phyloP scores from a whole-genome alignment of 2,329 filamentous ascomycete species.

The Fusarium keratoplasticum region DNA sequence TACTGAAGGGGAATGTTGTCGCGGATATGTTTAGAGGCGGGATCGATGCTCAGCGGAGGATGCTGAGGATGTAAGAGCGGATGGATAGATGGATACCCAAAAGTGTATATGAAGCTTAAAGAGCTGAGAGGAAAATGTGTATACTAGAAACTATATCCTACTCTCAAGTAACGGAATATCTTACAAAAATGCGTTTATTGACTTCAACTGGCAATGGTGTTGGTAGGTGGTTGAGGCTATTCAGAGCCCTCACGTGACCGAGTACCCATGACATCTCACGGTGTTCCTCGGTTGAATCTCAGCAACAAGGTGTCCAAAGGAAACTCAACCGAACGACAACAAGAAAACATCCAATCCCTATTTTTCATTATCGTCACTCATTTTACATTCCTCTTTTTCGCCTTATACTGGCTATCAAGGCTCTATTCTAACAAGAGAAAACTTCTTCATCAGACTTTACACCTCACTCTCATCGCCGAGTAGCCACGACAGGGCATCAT shows the following conservation, averaged over 20 bases:
- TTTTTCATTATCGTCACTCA: neutral
- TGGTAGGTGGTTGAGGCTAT: neutral
- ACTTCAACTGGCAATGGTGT: neutral
- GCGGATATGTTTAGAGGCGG: constrained; percentile 79
- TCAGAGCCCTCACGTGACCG: constrained; percentile 36
- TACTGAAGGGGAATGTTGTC: constrained; percentile 75
- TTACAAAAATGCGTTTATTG: neutral
- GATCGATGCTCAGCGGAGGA: constrained; percentile 66
- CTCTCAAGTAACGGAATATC: neutral
- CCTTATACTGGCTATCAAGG: neutral
- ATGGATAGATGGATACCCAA: constrained; percentile 27
- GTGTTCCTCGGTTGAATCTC: neutral
- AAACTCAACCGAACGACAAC: neutral
- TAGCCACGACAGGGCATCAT: neutral
- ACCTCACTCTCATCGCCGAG: neutral
- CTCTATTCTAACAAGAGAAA: neutral
- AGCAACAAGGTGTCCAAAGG: neutral
- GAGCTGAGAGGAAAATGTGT: neutral
- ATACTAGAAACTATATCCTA: neutral
- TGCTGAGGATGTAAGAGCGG: constrained; percentile 57
- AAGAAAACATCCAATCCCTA: neutral
- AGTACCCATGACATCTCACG: neutral
- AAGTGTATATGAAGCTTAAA: neutral
- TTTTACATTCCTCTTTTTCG: neutral
- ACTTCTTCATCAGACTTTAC: neutral